Conservation (phyloP, 2,329 filamentous ascomycete species). For the Clonostachys chloroleuca region DNA sequence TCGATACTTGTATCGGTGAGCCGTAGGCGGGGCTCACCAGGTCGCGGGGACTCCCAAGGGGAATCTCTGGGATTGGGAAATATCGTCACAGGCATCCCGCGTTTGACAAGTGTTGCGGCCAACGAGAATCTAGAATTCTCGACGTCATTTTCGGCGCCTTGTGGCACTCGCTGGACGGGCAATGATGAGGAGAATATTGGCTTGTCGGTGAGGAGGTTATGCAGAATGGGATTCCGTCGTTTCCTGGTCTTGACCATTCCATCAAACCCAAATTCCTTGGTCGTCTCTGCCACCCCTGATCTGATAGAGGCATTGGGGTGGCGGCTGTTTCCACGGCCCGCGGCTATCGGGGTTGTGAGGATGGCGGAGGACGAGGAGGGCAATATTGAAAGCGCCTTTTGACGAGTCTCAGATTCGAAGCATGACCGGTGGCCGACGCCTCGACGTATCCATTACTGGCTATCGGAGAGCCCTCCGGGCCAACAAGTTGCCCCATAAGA, state of each 20-base stretch:
- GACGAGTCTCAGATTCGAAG: slow-evolving; percentile 69
- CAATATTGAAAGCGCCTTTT: slow-evolving; percentile 68
- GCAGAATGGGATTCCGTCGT: slow-evolving; percentile 78
- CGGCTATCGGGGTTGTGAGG: slow-evolving; percentile 82
- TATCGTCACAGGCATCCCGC: slow-evolving; percentile 83
- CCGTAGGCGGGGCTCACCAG: slow-evolving; percentile 55
- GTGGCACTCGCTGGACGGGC: slow-evolving; percentile 60
- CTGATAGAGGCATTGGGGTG: slow-evolving; percentile 13
- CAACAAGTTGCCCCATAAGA: slow-evolving; percentile 58
- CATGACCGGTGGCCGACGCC: slow-evolving; percentile 39
- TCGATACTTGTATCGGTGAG: slow-evolving; percentile 81
- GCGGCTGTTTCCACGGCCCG: slow-evolving; percentile 44
- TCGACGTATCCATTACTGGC: slow-evolving; percentile 20
- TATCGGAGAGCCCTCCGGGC: slow-evolving; percentile 16
- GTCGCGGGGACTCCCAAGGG: slow-evolving; percentile 65
- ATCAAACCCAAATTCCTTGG: slow-evolving; percentile 41
- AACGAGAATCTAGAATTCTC: not conserved
- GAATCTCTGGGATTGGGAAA: slow-evolving; percentile 68
- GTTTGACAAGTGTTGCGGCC: slow-evolving; percentile 79
- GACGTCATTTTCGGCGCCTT: slow-evolving; percentile 22
- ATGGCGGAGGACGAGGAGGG: slow-evolving; percentile 83
- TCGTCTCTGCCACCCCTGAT: not conserved
- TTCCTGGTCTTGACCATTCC: slow-evolving; percentile 49
- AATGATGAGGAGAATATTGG: slow-evolving; percentile 89
- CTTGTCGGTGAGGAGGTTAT: slow-evolving; percentile 94